Base-by-base conservation (phyloP, 2,329 filamentous ascomycete species). In the Paecilomyces formosus region DNA sequence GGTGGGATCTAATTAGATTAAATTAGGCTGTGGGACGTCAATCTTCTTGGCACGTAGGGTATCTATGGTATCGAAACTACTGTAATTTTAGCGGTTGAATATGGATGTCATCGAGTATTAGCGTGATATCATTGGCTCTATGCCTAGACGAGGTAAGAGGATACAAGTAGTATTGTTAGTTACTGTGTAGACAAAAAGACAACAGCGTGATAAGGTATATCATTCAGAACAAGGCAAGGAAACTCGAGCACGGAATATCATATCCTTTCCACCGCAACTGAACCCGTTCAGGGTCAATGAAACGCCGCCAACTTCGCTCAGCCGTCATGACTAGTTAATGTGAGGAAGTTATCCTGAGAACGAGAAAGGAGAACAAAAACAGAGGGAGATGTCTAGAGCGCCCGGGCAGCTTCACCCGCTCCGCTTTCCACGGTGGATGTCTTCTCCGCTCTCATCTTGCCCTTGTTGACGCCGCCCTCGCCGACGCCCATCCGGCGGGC, bases 401-500 rank as follows among this genome's bases (percentile, higher is more conserved):
- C 85, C 63, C 85, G 78, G 45, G 84, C 85, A 57, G 81, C 84
- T 70, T 86, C 84, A 8, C 84, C 84, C 52, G 80, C 84, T 22
- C 82, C 81, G 61, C 78, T 80, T 58, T 86, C 82, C 55, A 85
- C 76, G 39, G 80, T 78, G 55, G 82, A 79, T 52, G 78, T 76
- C 71, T 84, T 84, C 30, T 77, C 77, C 54, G 74, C 76, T 59
- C 71, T 75, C 73, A 79, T 74, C 67, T 79, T 79, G 24, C 84
- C 85, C 67, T 82, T 80, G 8, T 79, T 81, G 26, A 83, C 71
- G 8, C 82, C 88, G 68, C 89, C 89, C 74, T 96, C 91, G 12
- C 93, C 93, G 9, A 99, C 93, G 12, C 94, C 93, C 94, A 99
- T 99, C 58, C 94, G 82, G 61, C 89, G 85, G 3, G 94, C 93